These are phyloP conservation scores for Limonium bicolor DNA, from an alignment of 148 eudicot species.

Conservation along the genomic window DNA sequence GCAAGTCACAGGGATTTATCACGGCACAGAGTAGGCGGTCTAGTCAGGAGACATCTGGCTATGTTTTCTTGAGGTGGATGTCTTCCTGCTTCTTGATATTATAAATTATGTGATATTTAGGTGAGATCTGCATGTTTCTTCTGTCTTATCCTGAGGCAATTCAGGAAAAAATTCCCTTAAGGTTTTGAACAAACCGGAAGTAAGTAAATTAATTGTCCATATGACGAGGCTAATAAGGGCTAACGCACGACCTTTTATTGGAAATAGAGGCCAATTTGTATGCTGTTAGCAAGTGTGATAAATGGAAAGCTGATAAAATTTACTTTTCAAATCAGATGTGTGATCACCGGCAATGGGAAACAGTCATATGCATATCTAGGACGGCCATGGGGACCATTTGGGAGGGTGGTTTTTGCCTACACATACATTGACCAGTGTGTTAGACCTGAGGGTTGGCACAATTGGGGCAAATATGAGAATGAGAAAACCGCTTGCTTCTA, in stretches of 20 bases:
- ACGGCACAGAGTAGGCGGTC: slow-evolving; percentile 96
- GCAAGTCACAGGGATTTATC: slow-evolving; percentile 83
- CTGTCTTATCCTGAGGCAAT: too few species aligned
- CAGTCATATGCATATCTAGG: slow-evolving; percentile 63
- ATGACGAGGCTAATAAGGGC: too few species aligned
- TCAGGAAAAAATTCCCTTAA: too few species aligned
- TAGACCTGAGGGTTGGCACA: slow-evolving; percentile 72
- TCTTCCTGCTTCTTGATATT: too few species aligned
- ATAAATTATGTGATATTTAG: too few species aligned
- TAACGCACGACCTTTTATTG: too few species aligned
- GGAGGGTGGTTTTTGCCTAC: slow-evolving; percentile 84
- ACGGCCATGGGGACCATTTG: slow-evolving; percentile 98
- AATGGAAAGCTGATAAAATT: too few species aligned
- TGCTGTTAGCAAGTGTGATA: too few species aligned
- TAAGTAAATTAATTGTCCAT: too few species aligned
- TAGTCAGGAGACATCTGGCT: slow-evolving; percentile 88
- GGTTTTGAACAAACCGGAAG: too few species aligned
- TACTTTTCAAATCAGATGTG: slow-evolving; percentile 74
- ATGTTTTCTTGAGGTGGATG: slow-evolving; percentile 87
- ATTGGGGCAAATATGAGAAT: slow-evolving; percentile 89
- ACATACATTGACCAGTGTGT: slow-evolving; percentile 86
- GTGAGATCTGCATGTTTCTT: too few species aligned
- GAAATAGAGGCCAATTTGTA: too few species aligned
- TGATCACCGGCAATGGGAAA: slow-evolving; percentile 80
- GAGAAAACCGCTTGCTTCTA: slow-evolving; percentile 96